Conservation (phyloP, 139 green algal genomes). For the Chlamydomonas sphaeroides region DNA sequence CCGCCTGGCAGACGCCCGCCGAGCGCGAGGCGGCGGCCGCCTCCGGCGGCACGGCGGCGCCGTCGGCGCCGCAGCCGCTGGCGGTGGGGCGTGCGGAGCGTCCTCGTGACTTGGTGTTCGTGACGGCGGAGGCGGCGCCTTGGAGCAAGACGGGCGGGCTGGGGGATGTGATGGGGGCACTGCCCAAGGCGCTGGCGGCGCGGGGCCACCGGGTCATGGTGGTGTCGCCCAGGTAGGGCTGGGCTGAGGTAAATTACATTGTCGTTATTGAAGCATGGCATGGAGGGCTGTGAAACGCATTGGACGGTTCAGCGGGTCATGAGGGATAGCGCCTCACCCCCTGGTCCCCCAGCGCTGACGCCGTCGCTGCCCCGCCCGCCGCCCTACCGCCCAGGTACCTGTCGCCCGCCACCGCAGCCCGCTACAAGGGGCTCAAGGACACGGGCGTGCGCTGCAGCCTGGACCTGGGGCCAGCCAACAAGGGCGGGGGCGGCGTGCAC, state of each 20-base stretch:
- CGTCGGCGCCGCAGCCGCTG: background rate
- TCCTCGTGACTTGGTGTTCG: constrained; percentile 68
- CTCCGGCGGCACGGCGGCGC: background rate
- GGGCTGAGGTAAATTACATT: no score
- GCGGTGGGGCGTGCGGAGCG: background rate
- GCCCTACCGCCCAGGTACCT: constrained; percentile 17
- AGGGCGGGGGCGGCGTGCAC: constrained; percentile 58
- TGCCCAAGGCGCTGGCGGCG: constrained; percentile 69
- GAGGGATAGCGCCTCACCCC: no score
- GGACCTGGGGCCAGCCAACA: constrained; percentile 56
- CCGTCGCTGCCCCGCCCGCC: no score
- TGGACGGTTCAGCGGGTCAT: no score
- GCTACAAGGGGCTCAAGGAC: constrained; percentile 28
- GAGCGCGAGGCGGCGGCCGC: background rate
- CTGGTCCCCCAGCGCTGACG: no score
- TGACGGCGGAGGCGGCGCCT: constrained; percentile 81
- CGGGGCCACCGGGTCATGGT: constrained; percentile 83
- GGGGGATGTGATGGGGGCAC: constrained; percentile 85
- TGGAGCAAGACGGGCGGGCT: constrained; percentile 95
- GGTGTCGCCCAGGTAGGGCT: constrained; percentile 68
- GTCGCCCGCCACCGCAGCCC: background rate
- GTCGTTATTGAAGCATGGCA: no score
- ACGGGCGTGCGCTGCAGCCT: constrained; percentile 45
- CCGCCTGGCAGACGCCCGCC: constrained; percentile 13
- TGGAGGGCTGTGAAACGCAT: no score